phyloP scores from a whole-genome alignment of 768 basidiomycete genomes.

The Leucogyrophana mollusca region DNA sequence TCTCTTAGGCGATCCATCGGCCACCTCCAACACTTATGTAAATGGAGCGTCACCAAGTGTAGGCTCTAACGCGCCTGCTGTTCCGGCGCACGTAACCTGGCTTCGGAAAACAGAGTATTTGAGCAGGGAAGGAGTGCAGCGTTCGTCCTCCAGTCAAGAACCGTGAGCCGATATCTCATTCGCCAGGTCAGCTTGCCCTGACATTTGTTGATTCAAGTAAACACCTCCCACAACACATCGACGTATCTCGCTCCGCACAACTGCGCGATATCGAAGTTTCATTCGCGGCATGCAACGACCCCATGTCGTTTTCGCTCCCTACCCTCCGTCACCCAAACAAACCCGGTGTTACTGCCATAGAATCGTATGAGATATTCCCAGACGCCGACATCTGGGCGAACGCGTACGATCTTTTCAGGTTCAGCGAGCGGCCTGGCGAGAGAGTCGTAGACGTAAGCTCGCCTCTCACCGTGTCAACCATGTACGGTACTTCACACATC shows the following conservation, averaged over 20 bases:
- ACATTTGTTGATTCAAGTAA: slow-evolving; percentile 38
- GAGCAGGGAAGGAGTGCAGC: slow-evolving; percentile 56
- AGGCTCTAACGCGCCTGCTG: slow-evolving; percentile 43
- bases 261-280: slow-evolving; percentile 77
- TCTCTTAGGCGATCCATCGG: slow-evolving; percentile 66
- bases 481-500: background rate
- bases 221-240: slow-evolving; percentile 50
- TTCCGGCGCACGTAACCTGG: slow-evolving; percentile 77
- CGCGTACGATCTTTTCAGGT: slow-evolving; percentile 83
- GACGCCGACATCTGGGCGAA: slow-evolving; percentile 88
- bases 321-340: slow-evolving; percentile 78
- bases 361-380: slow-evolving; percentile 81
- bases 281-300: slow-evolving; percentile 54
- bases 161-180: slow-evolving; percentile 39
- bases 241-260: slow-evolving; percentile 74
- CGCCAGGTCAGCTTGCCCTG: background rate
- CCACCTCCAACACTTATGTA: slow-evolving; percentile 40
- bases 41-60: slow-evolving; percentile 34
- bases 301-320: slow-evolving; percentile 57
- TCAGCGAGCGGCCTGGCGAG: slow-evolving; percentile 86
- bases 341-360: slow-evolving; percentile 68
- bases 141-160: slow-evolving; percentile 44
- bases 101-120: slow-evolving; percentile 91
- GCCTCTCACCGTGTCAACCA: no score
- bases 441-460: slow-evolving; percentile 59